phyloP scores from a whole-genome alignment of 345 rosid species.

The Acer saccharum region DNA sequence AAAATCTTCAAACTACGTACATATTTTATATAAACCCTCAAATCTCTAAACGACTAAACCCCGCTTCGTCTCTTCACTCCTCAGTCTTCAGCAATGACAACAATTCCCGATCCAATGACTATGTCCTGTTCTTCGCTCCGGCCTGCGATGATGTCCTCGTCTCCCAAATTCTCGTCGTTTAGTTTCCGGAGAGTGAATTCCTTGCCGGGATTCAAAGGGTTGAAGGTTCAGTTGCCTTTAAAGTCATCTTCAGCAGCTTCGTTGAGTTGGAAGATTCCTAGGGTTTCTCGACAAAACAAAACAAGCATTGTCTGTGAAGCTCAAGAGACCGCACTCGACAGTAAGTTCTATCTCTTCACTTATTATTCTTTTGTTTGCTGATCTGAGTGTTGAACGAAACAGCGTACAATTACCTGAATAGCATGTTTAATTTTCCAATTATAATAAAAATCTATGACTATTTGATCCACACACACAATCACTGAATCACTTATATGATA shows the following conservation, averaged over 20 bases:
- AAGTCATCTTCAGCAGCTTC: constrained; percentile 26
- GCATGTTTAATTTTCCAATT: too few species aligned
- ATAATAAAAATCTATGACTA: neutral
- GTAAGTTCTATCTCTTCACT: constrained; percentile 33
- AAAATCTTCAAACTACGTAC: neutral
- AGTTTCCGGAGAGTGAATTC: constrained; percentile 21
- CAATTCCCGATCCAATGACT: constrained; percentile 21
- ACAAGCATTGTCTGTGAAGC: constrained; percentile 54
- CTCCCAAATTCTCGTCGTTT: constrained; percentile 25
- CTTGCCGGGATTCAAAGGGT: constrained; percentile 45
- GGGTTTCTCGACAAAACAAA: constrained; percentile 33
- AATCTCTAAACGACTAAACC: neutral
- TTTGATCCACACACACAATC: too few species aligned
- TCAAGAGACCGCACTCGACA: constrained; percentile 47
- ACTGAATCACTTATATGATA: neutral
- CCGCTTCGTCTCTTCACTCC: neutral
- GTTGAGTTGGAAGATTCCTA: constrained; percentile 28
- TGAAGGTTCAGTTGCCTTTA: constrained; percentile 44
- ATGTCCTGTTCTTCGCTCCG: constrained; percentile 35
- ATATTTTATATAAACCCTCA: too few species aligned
- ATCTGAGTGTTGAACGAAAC: neutral
- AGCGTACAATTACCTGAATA: neutral
- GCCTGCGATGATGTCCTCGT: constrained; percentile 23
- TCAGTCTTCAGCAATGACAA: constrained; percentile 36
- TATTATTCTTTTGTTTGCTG: neutral